phyloP scores from a whole-genome alignment of 495 filamentous ascomycete genomes.

The Pyronema omphalodes region DNA sequence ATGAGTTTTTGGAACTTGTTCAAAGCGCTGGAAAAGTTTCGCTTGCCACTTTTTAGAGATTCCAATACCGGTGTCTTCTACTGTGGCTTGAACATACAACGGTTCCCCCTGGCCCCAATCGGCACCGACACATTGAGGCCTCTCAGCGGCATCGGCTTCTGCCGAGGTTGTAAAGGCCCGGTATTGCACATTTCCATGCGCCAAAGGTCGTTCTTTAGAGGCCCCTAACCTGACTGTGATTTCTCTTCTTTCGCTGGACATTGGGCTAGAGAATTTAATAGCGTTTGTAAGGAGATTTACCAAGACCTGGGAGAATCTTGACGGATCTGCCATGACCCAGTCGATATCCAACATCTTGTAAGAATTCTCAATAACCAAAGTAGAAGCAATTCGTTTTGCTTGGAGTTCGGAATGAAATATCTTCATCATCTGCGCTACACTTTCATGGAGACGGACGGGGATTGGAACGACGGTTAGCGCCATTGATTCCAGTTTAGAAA shows the following conservation, averaged over 20 bases:
- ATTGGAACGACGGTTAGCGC: conserved; percentile 50
- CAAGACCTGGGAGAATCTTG: conserved; percentile 20
- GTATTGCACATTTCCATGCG: conserved; percentile 18
- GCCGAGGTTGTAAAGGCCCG: neutral
- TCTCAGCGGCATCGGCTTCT: neutral
- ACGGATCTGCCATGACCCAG: conserved; percentile 20
- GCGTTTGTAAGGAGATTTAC: conserved; percentile 38
- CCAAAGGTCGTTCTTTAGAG: conserved; percentile 35
- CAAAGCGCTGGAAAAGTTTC: conserved; percentile 64
- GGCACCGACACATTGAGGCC: neutral
- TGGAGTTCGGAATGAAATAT: conserved; percentile 20
- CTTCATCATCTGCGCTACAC: conserved; percentile 32
- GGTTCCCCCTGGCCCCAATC: conserved; percentile 18
- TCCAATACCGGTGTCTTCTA: conserved; percentile 54
- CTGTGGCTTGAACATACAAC: conserved; percentile 16
- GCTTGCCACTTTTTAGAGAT: conserved; percentile 57
- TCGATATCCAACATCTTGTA: conserved; percentile 14
- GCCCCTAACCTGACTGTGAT: conserved; percentile 57
- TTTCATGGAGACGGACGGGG: conserved; percentile 45
- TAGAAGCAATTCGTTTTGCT: conserved; percentile 10
- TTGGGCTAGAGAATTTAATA: conserved; percentile 53
- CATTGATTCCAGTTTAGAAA: conserved; percentile 63
- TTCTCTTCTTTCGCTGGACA: conserved; percentile 31
- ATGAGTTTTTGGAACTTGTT: conserved; percentile 60
- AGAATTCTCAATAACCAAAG: conserved; percentile 16